phyloP scores from a whole-genome alignment of 208 protist species.

The Borovskyia barvae region DNA sequence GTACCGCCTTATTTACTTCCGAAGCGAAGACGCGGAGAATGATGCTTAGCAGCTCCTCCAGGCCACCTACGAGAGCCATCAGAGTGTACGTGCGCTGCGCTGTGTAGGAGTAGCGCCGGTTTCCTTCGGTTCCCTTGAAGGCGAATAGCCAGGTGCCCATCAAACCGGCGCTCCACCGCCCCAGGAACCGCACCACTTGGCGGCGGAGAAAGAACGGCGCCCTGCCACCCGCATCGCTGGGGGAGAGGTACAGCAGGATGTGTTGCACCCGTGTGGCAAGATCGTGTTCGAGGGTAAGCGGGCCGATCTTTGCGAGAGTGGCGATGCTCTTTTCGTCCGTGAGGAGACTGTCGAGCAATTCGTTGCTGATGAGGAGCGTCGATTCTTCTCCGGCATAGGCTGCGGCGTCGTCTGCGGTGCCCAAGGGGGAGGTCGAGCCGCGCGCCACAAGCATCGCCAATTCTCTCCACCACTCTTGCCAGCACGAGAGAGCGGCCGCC shows the following conservation, averaged over 20 bases:
- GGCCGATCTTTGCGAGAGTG: neutral
- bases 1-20: conserved; percentile 35
- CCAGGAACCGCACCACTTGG: conserved; percentile 15
- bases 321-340: conserved; percentile 3
- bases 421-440: neutral
- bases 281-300: neutral
- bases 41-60: conserved; percentile 11
- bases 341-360: conserved; percentile 34
- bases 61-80: conserved; percentile 9
- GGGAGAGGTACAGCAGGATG: conserved; percentile 5
- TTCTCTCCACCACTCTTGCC: conserved; percentile 2
- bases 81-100: neutral
- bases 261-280: neutral
- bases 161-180: conserved; percentile 4
- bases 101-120: neutral
- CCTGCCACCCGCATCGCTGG: neutral
- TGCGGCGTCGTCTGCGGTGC: neutral
- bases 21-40: conserved; percentile 9
- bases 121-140: neutral
- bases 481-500: conserved; percentile 24
- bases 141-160: conserved; percentile 5
- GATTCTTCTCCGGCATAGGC: conserved; percentile 12
- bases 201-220: conserved; percentile 34
- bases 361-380: conserved; percentile 38
- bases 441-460: conserved; percentile 8